Evolutionary conservation across 2,329 filamentous ascomycete genomes (phyloP).

Genomic region (Aspergillus persii): DNA sequence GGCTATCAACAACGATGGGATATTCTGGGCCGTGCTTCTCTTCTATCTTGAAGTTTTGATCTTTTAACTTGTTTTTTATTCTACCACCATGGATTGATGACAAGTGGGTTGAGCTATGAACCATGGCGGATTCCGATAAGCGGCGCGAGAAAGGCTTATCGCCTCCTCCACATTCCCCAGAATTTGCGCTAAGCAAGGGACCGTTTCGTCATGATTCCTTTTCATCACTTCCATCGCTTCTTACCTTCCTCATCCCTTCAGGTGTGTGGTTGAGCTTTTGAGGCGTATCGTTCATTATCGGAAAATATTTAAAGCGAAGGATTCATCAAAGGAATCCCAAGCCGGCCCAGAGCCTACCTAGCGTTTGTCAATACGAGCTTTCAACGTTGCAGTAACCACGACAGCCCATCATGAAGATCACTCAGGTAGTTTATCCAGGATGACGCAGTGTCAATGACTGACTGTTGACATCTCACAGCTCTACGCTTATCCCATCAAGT

Average conservation of each 20-base stretch:
- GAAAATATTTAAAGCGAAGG: neutral
- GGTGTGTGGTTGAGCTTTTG: neutral
- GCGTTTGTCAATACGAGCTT: neutral
- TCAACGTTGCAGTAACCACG: neutral
- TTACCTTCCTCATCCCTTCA: too few species aligned
- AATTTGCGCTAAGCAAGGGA: neutral
- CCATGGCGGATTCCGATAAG: neutral
- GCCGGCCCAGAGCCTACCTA: too few species aligned
- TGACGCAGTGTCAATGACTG: neutral
- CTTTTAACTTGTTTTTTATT: too few species aligned
- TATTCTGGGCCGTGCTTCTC: neutral
- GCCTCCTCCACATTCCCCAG: neutral
- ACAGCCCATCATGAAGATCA: constrained; percentile 37
- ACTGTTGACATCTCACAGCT: constrained; percentile 45
- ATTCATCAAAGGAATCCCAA: neutral
- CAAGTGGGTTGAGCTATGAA: too few species aligned
- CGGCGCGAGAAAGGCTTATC: neutral
- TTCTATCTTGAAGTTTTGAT: too few species aligned
- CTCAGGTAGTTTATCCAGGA: constrained; percentile 22
- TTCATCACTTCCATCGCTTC: neutral
- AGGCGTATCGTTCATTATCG: neutral
- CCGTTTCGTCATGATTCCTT: neutral
- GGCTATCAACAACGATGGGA: neutral
- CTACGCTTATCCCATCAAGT: constrained; percentile 73
- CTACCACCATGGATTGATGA: too few species aligned